Evolutionary conservation across 2,329 filamentous ascomycete genomes (phyloP), one percentile per base, ranked within the genome.

Genomic region (Penicillium sp.): DNA sequence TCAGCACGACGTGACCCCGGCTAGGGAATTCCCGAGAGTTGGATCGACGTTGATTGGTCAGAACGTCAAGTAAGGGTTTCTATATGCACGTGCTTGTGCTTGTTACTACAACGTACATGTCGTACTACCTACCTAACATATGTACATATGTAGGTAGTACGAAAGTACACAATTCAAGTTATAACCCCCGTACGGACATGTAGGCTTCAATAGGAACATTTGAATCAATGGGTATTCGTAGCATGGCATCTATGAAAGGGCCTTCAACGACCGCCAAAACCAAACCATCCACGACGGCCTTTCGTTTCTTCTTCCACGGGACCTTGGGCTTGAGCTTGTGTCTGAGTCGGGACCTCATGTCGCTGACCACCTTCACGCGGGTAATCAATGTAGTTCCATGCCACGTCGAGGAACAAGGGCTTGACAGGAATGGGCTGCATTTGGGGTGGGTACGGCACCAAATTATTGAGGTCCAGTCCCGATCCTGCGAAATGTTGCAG

Each of bases 341-440:
- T 3, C 13, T 71, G 63, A 5, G 65, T 59, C 29, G 72, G 70
- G 16, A 60, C 66, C 57, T 69, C 67, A 31, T 66, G 57, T 32
- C 63, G 61, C 24, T 64, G 60, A 8, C 29, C 24, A 22, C 55
- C 65, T 58, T 85, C 85, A 34, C 86, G 86, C 0, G 92, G 92
- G 70, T 99, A 99, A 47, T 91, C 86, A 60, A 99, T 92, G 72
- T 97, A 97, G 72, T 97, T 97, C 89, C 91, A 99, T 10, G 94
- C 94, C 8, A 96, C 88, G 70, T 99, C 94, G 57, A 97, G 85
- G 80, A 97, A 97, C 34, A 97, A 81, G 29, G 94, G 94, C 79
- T 99, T 99, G 50, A 96, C 88, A 0, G 94, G 92, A 38, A 97
- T 85, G 1, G 89, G 82, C 59, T 90, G 85, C 63, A 97, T 78